Conservation (phyloP, 2,329 filamentous ascomycete genomes). For the Polychaeton citri region DNA sequence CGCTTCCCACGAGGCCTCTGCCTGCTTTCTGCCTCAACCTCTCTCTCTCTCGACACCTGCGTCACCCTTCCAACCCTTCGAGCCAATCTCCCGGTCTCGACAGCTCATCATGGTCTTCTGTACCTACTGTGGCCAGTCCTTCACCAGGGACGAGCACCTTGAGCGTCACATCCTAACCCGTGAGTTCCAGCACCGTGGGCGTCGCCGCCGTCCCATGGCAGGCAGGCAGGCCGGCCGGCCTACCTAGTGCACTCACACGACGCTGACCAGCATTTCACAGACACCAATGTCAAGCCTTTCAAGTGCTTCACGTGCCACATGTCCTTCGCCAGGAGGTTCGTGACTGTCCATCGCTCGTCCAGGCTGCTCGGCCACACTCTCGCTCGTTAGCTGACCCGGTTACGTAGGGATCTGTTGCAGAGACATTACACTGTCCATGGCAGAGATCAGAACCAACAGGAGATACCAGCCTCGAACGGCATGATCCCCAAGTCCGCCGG, state of each 20-base stretch:
- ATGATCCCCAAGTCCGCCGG: conserved; percentile 40
- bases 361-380: background rate
- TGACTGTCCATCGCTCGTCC: conserved; percentile 4
- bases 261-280: conserved; percentile 16
- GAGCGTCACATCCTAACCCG: conserved; percentile 40
- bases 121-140: conserved; percentile 40
- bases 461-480: conserved; percentile 33
- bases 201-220: too few relatives aligned
- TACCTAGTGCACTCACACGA: background rate
- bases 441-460: conserved; percentile 36
- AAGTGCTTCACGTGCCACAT: conserved; percentile 42
- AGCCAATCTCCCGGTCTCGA: too few relatives aligned
- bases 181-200: too few relatives aligned
- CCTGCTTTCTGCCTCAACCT: too few relatives aligned
- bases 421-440: conserved; percentile 40
- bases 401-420: conserved; percentile 35
- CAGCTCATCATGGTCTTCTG: conserved; percentile 39
- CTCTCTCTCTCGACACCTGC: too few relatives aligned
- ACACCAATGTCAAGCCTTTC: conserved; percentile 43
- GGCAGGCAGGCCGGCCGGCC: background rate
- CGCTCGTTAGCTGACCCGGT: conserved; percentile 1
- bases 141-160: conserved; percentile 39
- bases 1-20: too few relatives aligned
- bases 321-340: conserved; percentile 39
- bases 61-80: too few relatives aligned